A percentile compares a stretch with the other conserved stretches of the same genome.
These are phyloP conservation scores for Lepidium africanum DNA, from an alignment of 345 rosid species.

Conservation along the genomic window DNA sequence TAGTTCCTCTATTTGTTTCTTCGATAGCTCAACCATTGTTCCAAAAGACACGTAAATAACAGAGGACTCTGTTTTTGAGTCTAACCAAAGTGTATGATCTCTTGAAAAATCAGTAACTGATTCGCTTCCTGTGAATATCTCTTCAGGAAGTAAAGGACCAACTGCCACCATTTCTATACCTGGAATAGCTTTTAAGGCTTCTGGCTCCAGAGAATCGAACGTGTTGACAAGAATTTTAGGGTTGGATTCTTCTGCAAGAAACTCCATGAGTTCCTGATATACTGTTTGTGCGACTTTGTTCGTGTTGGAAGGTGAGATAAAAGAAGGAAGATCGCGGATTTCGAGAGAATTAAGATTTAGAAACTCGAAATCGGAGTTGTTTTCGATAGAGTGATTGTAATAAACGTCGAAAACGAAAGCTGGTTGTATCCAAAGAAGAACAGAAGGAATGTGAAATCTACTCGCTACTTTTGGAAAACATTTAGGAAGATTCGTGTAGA, in stretches of 20 bases:
- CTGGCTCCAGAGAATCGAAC: conserved; percentile 28
- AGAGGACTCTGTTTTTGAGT: conserved; percentile 39
- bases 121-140: neutral
- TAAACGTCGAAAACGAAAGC: conserved; percentile 47
- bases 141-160: conserved; percentile 25
- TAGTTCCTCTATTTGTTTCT: conserved; percentile 38
- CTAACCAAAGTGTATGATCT: conserved; percentile 35
- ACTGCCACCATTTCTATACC: conserved; percentile 3
- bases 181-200: conserved; percentile 12
- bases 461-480: conserved; percentile 47
- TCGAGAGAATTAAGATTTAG: conserved; percentile 9
- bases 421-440: conserved; percentile 54
- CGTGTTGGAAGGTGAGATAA: conserved; percentile 18
- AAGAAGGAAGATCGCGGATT: conserved; percentile 41
- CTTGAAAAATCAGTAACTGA: neutral
- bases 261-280: conserved; percentile 16
- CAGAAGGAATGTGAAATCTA: conserved; percentile 26
- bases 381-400: conserved; percentile 36
- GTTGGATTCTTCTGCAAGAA: conserved; percentile 15
- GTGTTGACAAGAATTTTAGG: conserved; percentile 36
- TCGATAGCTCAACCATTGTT: conserved; percentile 33
- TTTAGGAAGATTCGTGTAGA: conserved; percentile 28
- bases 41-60: conserved; percentile 64
- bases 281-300: neutral
- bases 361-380: conserved; percentile 21